phyloP scores from a whole-genome alignment of 768 basidiomycete species.

The Gelatoporia subvermispora region DNA sequence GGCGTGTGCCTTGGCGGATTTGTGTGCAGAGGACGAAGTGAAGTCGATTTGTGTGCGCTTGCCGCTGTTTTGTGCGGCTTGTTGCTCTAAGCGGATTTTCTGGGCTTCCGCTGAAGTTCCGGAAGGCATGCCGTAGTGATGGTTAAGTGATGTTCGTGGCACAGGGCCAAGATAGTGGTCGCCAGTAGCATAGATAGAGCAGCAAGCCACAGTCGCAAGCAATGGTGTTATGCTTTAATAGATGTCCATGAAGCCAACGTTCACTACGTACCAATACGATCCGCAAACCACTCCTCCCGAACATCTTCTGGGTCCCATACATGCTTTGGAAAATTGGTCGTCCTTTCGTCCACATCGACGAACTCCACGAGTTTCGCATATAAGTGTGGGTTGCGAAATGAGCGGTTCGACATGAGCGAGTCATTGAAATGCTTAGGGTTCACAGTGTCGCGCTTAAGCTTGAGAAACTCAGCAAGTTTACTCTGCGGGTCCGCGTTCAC shows the following conservation, averaged over 20 bases:
- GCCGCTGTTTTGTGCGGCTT: constrained; percentile 31
- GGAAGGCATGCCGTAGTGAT: neutral
- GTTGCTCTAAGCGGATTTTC: constrained; percentile 38
- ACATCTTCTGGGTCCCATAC: constrained; percentile 73
- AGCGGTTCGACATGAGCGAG: constrained; percentile 85
- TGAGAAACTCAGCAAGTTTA: constrained; percentile 76
- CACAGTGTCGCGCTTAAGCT: constrained; percentile 56
- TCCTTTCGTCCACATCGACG: constrained; percentile 83
- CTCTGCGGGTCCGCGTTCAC: constrained; percentile 40
- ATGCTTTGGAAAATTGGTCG: constrained; percentile 71
- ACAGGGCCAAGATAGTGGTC: neutral
- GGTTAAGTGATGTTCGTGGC: no score
- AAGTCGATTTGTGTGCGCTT: constrained; percentile 43
- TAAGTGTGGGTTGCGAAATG: constrained; percentile 96
- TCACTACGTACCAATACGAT: constrained; percentile 62
- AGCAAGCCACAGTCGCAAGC: neutral
- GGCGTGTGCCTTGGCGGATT: no score
- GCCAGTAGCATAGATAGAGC: neutral
- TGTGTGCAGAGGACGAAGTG: constrained; percentile 18
- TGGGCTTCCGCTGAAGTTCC: constrained; percentile 31
- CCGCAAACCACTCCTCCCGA: constrained; percentile 67
- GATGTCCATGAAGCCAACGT: neutral
- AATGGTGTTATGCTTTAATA: neutral
- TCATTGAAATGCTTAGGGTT: constrained; percentile 92
- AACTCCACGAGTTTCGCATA: constrained; percentile 94